A percentile compares a stretch with the other conserved stretches of the same genome.
Evolutionary conservation across 2,329 filamentous ascomycete species (phyloP).

Genomic region (Diaporthe sp.): DNA sequence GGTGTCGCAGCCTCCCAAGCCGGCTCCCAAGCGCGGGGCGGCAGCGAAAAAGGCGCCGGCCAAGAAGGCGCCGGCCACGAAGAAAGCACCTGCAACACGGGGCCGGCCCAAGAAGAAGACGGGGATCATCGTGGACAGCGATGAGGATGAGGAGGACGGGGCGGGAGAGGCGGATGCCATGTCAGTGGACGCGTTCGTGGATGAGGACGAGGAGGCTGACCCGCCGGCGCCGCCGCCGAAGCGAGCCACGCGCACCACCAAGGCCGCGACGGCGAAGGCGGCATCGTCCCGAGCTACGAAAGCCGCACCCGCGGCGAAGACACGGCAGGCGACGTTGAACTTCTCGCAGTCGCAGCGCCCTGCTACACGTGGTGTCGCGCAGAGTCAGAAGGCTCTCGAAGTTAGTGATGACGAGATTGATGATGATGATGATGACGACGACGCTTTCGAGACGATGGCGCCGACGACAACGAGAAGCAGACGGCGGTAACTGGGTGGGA

Average conservation of each 20-base stretch:
- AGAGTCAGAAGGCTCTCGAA: constrained; percentile 65
- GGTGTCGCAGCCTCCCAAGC: constrained; percentile 61
- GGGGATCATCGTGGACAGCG: constrained; percentile 53
- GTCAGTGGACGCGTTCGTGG: constrained; percentile 50
- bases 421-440: constrained; percentile 64
- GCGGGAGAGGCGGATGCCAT: constrained; percentile 32
- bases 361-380: constrained; percentile 47
- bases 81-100: constrained; percentile 58
- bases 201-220: constrained; percentile 54
- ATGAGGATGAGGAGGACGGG: constrained; percentile 54
- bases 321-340: constrained; percentile 60
- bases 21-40: constrained; percentile 47
- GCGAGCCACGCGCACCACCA: constrained; percentile 44
- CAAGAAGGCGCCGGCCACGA: constrained; percentile 57
- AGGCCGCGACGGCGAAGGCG: constrained; percentile 42
- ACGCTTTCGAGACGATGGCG: constrained; percentile 67
- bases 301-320: constrained; percentile 48
- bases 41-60: constrained; percentile 47
- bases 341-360: constrained; percentile 59
- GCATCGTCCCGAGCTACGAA: constrained; percentile 50
- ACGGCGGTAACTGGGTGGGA: constrained; percentile 5
- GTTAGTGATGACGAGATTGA: constrained; percentile 77
- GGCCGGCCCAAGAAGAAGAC: constrained; percentile 59
- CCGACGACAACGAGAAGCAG: constrained; percentile 47
- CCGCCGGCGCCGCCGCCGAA: constrained; percentile 55